Evolutionary conservation across 2,329 filamentous ascomycete genomes (phyloP), one percentile per base, ranked within the genome.

Genomic region (Orbilia ellipsospora): DNA sequence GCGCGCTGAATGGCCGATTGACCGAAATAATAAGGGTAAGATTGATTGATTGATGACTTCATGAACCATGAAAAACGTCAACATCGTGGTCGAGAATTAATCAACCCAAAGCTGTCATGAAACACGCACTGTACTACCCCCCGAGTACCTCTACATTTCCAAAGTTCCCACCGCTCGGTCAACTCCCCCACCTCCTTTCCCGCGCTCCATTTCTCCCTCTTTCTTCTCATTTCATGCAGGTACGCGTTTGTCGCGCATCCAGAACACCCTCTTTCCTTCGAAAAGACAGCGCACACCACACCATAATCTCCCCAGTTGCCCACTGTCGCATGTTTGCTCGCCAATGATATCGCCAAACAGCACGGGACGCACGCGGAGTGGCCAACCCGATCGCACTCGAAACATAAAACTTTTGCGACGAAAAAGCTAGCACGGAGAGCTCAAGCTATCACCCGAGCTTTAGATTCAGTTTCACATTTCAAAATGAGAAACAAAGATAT

Each of bases 181-280:
- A 23, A n/a, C 44, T 45, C 44, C 48, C 52, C 55, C 51, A n/a
- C 26, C 54, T 45, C 45, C 36, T 12, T 52, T 40, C 18, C 40
- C 18, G 6, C 6, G 15, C 13, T 12, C 16, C 18, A 59, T 40
- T 13, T 18, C 45, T 18, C 40, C 31, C 55, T 44, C 56, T 55
- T 23, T 36, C 6, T 10, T 36, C 36, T 28, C 36, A 28, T 61
- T 61, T 64, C 63, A 74, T 74, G 70, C 70, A 74, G 70, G 70
- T 74, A 74, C 70, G 63, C 70, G 57, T 59, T 36, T 26, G 12
- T 54, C 50, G 50, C 48, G 5, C 48, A 52, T 52, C 48, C 48
- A 52, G 48, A 52, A 52, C 18, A 48, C 13, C 13, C 44, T 18
- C 13, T 15, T n/a, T n/a, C 51, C 10, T n/a, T 18, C 18, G 51